These are phyloP conservation scores for Metahyphopichia silvanorum DNA, from an alignment of 805 yeast genomes.

Conservation along the genomic window DNA sequence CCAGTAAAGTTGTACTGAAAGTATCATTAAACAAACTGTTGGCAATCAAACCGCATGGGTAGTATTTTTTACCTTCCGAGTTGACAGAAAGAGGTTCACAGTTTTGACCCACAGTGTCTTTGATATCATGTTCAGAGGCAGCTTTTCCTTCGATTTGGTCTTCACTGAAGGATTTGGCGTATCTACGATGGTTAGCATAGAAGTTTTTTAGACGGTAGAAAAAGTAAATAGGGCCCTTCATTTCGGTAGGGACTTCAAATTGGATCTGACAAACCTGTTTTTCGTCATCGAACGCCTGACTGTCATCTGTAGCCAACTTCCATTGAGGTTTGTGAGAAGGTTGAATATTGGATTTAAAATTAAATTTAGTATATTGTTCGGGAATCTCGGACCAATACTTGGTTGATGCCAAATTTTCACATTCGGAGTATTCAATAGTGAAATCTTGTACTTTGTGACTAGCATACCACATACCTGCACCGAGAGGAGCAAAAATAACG, in stretches of 20 bases:
- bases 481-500: slow-evolving; percentile 39
- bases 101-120: slow-evolving; percentile 42
- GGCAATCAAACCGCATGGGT: slow-evolving; percentile 85
- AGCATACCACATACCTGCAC: slow-evolving; percentile 48
- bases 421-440: slow-evolving; percentile 39
- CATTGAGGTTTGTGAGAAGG: slow-evolving; percentile 27
- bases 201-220: slow-evolving; percentile 40
- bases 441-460: slow-evolving; percentile 36
- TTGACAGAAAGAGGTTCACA: slow-evolving; percentile 40
- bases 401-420: slow-evolving; percentile 31
- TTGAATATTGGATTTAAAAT: slow-evolving; percentile 19
- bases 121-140: slow-evolving; percentile 30
- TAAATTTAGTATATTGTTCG: slow-evolving; percentile 37
- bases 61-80: slow-evolving; percentile 48
- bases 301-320: slow-evolving; percentile 35
- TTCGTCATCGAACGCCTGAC: slow-evolving; percentile 47
- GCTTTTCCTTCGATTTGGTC: slow-evolving; percentile 41
- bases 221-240: slow-evolving; percentile 39
- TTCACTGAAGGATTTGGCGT: slow-evolving; percentile 41
- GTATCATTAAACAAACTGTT: slow-evolving; percentile 80
- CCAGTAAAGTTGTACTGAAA: slow-evolving; percentile 29
- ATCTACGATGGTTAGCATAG: slow-evolving; percentile 43
- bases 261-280: slow-evolving; percentile 44
- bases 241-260: slow-evolving; percentile 29
- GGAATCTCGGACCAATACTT: slow-evolving; percentile 34